Evolutionary conservation across 2,329 filamentous ascomycete species (phyloP).

Genomic region (Bertia moriformis): DNA sequence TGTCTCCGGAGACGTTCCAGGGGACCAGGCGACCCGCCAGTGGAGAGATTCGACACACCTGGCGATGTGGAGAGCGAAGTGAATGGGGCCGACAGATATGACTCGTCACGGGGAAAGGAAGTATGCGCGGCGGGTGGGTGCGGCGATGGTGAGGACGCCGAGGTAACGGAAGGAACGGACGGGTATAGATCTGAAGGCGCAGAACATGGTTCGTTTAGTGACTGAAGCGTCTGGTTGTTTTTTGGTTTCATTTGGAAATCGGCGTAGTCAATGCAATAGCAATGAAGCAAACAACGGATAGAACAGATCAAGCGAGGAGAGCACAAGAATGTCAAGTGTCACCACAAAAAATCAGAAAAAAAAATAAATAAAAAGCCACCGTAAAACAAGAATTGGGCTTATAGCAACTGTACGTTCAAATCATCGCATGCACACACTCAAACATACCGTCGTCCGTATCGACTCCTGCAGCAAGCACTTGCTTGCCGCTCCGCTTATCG

Average conservation of each 20-base stretch:
- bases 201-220: background rate
- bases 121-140: background rate
- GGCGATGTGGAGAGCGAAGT: background rate
- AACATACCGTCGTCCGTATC: constrained; percentile 1
- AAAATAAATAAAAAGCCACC: no score
- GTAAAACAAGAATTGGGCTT: no score
- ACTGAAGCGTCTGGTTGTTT: no score
- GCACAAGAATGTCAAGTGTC: no score
- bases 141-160: background rate
- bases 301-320: no score
- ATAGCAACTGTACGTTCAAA: no score
- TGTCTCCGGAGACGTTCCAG: background rate
- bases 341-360: no score
- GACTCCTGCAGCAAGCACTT: constrained; percentile 1
- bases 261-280: no score
- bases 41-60: background rate
- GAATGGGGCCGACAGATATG: background rate
- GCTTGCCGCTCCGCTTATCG: constrained; percentile 1
- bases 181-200: background rate
- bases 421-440: no score
- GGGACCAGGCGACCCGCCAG: background rate
- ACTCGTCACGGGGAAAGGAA: background rate
- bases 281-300: no score
- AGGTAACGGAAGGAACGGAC: background rate
- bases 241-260: no score